These are phyloP conservation scores for Clitoria ternatea DNA, from an alignment of 306 rosid genomes.

Conservation along the genomic window DNA sequence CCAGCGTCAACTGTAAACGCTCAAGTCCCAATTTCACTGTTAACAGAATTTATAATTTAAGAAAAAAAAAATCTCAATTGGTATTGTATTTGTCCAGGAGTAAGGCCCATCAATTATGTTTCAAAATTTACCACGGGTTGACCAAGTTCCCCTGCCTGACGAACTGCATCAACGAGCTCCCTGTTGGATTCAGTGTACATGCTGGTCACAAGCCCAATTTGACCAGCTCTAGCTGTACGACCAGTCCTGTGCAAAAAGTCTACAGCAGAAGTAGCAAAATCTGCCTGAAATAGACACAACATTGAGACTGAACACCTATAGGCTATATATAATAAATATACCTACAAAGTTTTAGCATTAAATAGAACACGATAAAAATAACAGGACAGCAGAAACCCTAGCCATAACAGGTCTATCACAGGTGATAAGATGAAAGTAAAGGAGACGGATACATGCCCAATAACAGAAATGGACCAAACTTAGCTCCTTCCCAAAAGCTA, in stretches of 20 bases:
- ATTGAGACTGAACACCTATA: slow-evolving; percentile 17
- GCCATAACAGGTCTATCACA: neutral
- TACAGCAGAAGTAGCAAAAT: slow-evolving; percentile 91
- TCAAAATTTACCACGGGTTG: slow-evolving; percentile 67
- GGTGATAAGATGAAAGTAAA: neutral
- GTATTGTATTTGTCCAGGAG: neutral
- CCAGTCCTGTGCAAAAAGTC: slow-evolving; percentile 92
- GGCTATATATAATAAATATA: neutral
- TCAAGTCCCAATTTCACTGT: neutral
- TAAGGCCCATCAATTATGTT: neutral
- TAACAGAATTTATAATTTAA: no score
- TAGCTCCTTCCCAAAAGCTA: no score
- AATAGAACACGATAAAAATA: neutral
- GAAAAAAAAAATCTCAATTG: neutral
- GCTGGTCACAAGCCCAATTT: slow-evolving; percentile 75
- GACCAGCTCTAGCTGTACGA: slow-evolving; percentile 96
- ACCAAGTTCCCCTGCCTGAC: slow-evolving; percentile 65
- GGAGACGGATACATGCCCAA: neutral
- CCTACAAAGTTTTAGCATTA: neutral
- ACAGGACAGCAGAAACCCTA: neutral
- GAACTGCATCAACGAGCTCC: slow-evolving; percentile 79
- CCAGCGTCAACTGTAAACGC: neutral
- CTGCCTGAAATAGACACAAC: slow-evolving; percentile 60
- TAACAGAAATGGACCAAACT: no score
- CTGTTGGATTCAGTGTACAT: slow-evolving; percentile 73